Percentiles rank a stretch among this genome's conserved stretches.
Conservation (phyloP, 2,329 filamentous ascomycete species). For the Alternaria metachromatica region DNA sequence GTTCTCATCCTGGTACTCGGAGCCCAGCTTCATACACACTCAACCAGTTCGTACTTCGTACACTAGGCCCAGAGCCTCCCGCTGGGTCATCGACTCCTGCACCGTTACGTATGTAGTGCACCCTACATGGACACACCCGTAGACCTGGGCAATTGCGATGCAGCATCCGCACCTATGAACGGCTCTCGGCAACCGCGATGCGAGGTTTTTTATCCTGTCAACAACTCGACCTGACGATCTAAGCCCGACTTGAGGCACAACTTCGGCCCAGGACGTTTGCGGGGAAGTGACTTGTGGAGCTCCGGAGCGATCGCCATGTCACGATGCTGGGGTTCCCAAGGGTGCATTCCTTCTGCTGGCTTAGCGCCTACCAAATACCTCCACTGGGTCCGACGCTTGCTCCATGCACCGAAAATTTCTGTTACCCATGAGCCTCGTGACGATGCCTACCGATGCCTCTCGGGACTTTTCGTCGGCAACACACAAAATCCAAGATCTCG, state of each 20-base stretch:
- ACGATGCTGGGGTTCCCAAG: constrained; percentile 5
- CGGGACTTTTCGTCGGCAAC: constrained; percentile 14
- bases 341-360: background rate
- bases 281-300: constrained; percentile 17
- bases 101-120: background rate
- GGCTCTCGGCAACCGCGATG: background rate
- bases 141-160: background rate
- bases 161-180: background rate
- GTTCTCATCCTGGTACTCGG: background rate
- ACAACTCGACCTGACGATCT: constrained; percentile 5
- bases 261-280: constrained; percentile 12
- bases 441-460: constrained; percentile 1
- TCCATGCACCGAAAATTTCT: constrained; percentile 14
- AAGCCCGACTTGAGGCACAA: constrained; percentile 10
- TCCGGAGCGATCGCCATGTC: constrained; percentile 9
- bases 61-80: background rate
- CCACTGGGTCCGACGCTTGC: constrained; percentile 16
- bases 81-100: background rate
- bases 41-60: background rate
- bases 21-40: background rate
- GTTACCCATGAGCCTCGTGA: constrained; percentile 13
- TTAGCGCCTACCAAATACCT: constrained; percentile 6
- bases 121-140: background rate
- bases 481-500: background rate
- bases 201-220: background rate